Base-by-base conservation (phyloP, 768 basidiomycete genomes). In the Leccinum uliginosum region DNA sequence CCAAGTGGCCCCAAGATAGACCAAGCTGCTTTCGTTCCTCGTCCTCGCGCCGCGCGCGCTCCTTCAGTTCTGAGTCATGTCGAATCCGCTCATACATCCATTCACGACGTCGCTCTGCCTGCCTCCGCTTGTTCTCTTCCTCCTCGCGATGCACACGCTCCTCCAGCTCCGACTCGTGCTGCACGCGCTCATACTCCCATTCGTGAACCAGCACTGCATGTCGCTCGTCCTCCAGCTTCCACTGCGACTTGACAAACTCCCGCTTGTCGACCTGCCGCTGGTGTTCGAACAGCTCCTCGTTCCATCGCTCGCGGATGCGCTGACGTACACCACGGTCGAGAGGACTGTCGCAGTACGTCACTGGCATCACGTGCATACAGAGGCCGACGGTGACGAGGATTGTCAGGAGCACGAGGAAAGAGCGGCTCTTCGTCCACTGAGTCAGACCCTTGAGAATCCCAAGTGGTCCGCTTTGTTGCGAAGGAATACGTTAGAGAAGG, bases 251-350 rank as follows among this genome's bases (percentile, higher is more conserved):
- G 6, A 54, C 38, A 8, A 43, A 23, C 30, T 62, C 50, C 32
- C 60, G 60, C 11, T 63, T 17, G 1, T 30, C 53, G 7, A 48
- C 54, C 17, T 55, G 53, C 40, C 45, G 56, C 32, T 71, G 54
- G 30, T 69, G 64, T 26, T 53, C 59, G 10, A 60, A 23, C 7
- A 27, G 17, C 12, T 71, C 65, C n/a, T 21, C 55, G 26, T 24
- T 46, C 67, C 67, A 69, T 23, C 62, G 58, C 29, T 51, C 50
- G 14, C 62, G 69, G 1, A 60, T 23, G 10, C 67, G 62, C 9
- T 71, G 56, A 24, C 65, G 59, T 7, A 61, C 69, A 7, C 27
- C 35, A 43, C 62, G 61, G 50, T 65, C 59, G 0, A 26, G 44
- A 9, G 65, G 62, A 45, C 67, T 24, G 7, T 24, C 14, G 45